Conservation (phyloP, 2,329 filamentous ascomycete species). For the Lachnum nothofagi region DNA sequence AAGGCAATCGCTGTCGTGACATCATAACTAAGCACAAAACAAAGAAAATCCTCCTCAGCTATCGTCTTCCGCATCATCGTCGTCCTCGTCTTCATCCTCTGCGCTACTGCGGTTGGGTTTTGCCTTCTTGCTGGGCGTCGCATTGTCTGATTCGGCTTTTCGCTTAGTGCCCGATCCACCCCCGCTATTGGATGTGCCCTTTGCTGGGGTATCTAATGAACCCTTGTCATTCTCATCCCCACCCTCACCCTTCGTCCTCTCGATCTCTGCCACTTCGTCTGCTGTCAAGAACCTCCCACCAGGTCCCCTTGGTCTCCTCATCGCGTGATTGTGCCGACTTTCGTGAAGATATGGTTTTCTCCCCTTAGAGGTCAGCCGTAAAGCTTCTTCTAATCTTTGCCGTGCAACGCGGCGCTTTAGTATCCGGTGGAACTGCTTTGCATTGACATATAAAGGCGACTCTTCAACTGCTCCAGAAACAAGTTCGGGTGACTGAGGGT, state of each 20-base stretch:
- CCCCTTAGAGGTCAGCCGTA: constrained; percentile 88
- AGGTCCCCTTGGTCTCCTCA: constrained; percentile 88
- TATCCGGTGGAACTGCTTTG: constrained; percentile 97
- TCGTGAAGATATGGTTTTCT: constrained; percentile 97
- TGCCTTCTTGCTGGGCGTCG: constrained; percentile 49
- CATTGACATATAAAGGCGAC: constrained; percentile 93
- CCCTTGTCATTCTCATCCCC: constrained; percentile 37
- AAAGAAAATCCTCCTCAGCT: constrained; percentile 21
- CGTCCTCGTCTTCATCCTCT: constrained; percentile 39
- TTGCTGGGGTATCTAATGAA: constrained; percentile 29
- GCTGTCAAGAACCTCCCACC: constrained; percentile 94
- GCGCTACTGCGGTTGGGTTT: constrained; percentile 32
- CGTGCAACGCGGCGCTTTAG: constrained; percentile 88
- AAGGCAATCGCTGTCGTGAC: constrained; percentile 27
- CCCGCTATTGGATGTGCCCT: constrained; percentile 28
- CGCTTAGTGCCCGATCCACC: constrained; percentile 49
- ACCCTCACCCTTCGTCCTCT: constrained; percentile 50
- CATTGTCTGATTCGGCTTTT: constrained; percentile 50
- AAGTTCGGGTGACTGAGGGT: constrained; percentile 74
- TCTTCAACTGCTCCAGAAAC: constrained; percentile 71
- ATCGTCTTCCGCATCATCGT: constrained; percentile 30
- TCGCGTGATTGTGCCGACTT: constrained; percentile 95
- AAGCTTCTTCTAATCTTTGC: constrained; percentile 86
- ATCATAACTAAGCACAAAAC: constrained; percentile 28
- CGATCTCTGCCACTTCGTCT: constrained; percentile 88